Evolutionary conservation across 768 basidiomycete genomes (phyloP), one percentile per base, ranked within the genome.

Genomic region (Cystoderma amianthinum): DNA sequence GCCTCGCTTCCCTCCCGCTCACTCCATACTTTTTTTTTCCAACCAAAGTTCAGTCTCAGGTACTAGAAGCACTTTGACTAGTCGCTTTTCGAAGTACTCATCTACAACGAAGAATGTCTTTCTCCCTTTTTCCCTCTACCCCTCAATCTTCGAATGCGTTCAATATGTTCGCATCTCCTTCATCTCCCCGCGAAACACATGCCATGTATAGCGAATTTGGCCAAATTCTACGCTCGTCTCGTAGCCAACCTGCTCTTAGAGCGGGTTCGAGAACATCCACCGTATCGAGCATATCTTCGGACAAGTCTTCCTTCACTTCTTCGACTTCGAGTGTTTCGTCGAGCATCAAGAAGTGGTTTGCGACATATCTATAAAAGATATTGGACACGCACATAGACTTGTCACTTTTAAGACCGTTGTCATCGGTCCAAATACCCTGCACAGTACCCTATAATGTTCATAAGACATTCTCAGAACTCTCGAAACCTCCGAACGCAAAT

Each of bases 131-230:
- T 44, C 48, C 58, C 30, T 49, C 58, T n/a, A 55, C 54, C 28
- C 46, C 54, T 11, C 46, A 52, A 16, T 46, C 51, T 16, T 47
- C 54, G 1, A 56, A 57, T 42, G 44, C 55, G 13, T 32, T 24
- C 18, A 34, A 11, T 23, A 5, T 42, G 9, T 42, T 42, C 18
- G 10, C 25, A 9, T 38, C 41, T 15, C 20, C 41, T 9, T 30
- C 41, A 32, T 61, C 59, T 3, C 64, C 68, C 18, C 64, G 68
- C 30, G 63, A 69, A 34, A 53, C 59, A 3, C 61, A 68, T 45
- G 47, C 55, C 34, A 61, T 61, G 47, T 69, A 64, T 47, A 58
- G 63, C 36, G 63, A 68, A 46, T 53, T 70, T 41, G 59, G 63
- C 16, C 60, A 57, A 46, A 52, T 54, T 43, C 49, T 67, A 23